Conservation (phyloP, 2,329 filamentous ascomycete genomes). For the Aurifilum marmelostoma region DNA sequence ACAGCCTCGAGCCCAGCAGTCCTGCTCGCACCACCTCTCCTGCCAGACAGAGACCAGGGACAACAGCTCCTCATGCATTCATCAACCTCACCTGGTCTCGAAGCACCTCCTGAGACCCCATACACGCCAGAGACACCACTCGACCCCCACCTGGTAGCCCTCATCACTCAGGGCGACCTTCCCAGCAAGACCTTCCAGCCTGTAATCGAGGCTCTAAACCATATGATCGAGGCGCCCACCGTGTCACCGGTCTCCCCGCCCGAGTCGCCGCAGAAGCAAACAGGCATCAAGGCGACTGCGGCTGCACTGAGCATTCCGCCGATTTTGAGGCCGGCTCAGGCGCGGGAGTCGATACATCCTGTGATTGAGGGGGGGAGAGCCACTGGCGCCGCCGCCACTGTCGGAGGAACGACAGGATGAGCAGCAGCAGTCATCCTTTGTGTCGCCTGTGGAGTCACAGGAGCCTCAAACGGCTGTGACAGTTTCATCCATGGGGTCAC, state of each 20-base stretch:
- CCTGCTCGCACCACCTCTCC: neutral
- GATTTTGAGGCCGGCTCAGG: neutral
- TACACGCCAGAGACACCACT: slow-evolving; percentile 25
- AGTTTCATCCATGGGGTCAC: neutral
- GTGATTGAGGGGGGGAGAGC: neutral
- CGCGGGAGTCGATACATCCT: neutral
- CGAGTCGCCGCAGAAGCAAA: slow-evolving; percentile 5
- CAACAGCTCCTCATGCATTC: neutral
- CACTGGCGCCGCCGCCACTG: slow-evolving; percentile 6
- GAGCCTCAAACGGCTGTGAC: neutral
- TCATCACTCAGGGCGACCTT: slow-evolving; percentile 18
- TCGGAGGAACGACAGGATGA: neutral
- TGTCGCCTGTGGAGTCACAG: slow-evolving; percentile 16
- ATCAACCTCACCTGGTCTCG: slow-evolving; percentile 16
- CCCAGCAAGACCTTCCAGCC: slow-evolving; percentile 26
- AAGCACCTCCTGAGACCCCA: neutral
- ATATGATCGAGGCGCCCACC: slow-evolving; percentile 8
- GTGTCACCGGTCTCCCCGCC: slow-evolving; percentile 8
- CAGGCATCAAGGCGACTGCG: too few relatives aligned
- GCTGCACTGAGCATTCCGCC: neutral
- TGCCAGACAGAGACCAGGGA: neutral
- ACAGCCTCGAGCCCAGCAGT: neutral
- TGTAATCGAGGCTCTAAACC: slow-evolving; percentile 8
- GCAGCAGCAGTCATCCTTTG: neutral
- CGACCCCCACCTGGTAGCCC: slow-evolving; percentile 14